Conservation (phyloP, 495 filamentous ascomycete species). For the Penicillium simplicissimum region DNA sequence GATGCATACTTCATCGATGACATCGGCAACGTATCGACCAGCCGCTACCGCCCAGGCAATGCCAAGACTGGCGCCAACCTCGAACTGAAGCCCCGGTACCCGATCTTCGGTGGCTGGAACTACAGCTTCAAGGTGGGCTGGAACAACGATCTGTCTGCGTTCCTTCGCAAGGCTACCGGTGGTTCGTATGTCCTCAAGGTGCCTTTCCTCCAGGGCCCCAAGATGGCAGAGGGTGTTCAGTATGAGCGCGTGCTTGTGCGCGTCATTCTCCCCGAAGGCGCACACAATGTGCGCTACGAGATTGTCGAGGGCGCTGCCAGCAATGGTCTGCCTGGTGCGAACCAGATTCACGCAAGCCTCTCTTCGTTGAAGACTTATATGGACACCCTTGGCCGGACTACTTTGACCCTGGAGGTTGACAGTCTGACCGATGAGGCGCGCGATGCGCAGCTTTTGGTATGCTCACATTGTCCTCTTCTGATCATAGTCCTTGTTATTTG, state of each 20-base stretch:
- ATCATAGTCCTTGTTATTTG: background rate
- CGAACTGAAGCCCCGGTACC: slow-evolving; percentile 90
- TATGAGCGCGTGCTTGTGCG: slow-evolving; percentile 81
- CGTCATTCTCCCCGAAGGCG: slow-evolving; percentile 87
- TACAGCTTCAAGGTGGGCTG: slow-evolving; percentile 94
- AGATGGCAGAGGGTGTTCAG: slow-evolving; percentile 76
- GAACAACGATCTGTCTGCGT: slow-evolving; percentile 79
- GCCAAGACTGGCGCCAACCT: slow-evolving; percentile 71
- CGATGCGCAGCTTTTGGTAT: slow-evolving; percentile 72
- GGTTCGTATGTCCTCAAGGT: slow-evolving; percentile 85
- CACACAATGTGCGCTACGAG: slow-evolving; percentile 67
- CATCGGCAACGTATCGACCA: slow-evolving; percentile 96
- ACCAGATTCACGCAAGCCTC: slow-evolving; percentile 49
- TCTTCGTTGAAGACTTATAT: slow-evolving; percentile 80
- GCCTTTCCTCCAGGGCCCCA: slow-evolving; percentile 94
- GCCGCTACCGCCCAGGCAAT: slow-evolving; percentile 75
- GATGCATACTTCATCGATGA: slow-evolving; percentile 95
- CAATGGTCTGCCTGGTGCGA: slow-evolving; percentile 40
- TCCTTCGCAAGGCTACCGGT: slow-evolving; percentile 61
- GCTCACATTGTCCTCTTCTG: slow-evolving; percentile 15
- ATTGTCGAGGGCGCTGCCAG: slow-evolving; percentile 36
- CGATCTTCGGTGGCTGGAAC: slow-evolving; percentile 95
- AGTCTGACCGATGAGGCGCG: slow-evolving; percentile 88
- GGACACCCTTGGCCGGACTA: slow-evolving; percentile 88
- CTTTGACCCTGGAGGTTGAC: slow-evolving; percentile 74